Evolutionary conservation across 106 monocot species (phyloP).

Genomic region (Narthecium ossifragum): DNA sequence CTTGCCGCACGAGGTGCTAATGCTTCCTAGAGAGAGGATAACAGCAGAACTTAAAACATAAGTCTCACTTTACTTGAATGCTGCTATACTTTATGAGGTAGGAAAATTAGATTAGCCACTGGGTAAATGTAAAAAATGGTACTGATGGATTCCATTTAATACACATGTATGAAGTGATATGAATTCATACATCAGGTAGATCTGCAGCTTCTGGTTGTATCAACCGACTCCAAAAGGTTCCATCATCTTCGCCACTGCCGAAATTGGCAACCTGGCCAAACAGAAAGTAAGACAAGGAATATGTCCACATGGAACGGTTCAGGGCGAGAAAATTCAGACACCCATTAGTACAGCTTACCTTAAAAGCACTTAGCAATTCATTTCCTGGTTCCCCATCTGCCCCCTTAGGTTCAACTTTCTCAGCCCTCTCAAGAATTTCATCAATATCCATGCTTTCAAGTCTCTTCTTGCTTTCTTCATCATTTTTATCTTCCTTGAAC

Average conservation of each 20-base stretch:
- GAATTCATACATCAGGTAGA: conserved; percentile 49
- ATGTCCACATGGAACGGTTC: no score
- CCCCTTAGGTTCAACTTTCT: conserved; percentile 89
- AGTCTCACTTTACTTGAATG: no score
- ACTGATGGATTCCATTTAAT: neutral
- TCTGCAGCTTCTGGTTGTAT: conserved; percentile 82
- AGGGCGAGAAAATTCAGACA: no score
- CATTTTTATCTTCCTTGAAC: conserved; percentile 96
- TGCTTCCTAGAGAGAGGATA: conserved; percentile 64
- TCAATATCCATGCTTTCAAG: conserved; percentile 99
- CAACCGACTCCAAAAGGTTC: conserved; percentile 95
- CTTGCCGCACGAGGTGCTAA: conserved; percentile 97
- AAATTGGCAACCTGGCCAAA: conserved; percentile 83
- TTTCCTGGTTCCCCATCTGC: conserved; percentile 74
- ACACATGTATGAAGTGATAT: neutral
- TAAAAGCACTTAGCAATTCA: conserved; percentile 93
- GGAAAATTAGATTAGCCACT: neutral
- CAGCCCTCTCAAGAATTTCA: conserved; percentile 99
- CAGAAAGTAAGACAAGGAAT: no score
- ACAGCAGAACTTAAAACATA: no score
- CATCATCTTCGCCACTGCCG: conserved; percentile 84
- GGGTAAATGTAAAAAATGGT: neutral
- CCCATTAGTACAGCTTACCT: conserved; percentile 29
- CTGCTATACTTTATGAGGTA: neutral
- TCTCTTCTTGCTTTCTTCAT: conserved; percentile 84